Evolutionary conservation across 495 filamentous ascomycete genomes (phyloP).

Genomic region (Neurospora pannonica): DNA sequence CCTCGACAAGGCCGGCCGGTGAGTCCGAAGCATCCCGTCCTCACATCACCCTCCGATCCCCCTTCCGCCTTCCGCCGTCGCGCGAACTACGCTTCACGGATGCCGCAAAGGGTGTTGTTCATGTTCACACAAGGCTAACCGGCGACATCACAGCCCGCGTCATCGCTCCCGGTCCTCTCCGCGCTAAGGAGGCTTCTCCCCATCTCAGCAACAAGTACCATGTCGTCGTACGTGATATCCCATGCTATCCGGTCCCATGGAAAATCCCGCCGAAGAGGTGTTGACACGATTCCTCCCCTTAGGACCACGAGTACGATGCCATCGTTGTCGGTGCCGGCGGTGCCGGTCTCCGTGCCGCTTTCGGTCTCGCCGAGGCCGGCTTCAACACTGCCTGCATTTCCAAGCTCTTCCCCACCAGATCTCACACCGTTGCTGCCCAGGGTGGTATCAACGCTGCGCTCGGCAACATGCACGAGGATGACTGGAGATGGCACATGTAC

Average conservation of each 20-base stretch:
- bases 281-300: conserved; percentile 14
- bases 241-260: conserved; percentile 11
- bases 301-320: conserved; percentile 62
- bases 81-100: neutral
- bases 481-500: conserved; percentile 99
- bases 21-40: conserved; percentile 23
- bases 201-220: conserved; percentile 81
- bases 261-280: neutral
- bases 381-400: conserved; percentile 98
- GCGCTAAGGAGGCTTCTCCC: conserved; percentile 82
- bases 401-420: conserved; percentile 93
- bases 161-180: conserved; percentile 71
- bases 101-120: neutral
- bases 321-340: conserved; percentile 93
- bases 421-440: conserved; percentile 91
- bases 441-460: conserved; percentile 94
- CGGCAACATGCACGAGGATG: conserved; percentile 80
- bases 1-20: conserved; percentile 75
- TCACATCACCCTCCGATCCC: neutral
- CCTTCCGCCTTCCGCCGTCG: neutral
- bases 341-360: conserved; percentile 86
- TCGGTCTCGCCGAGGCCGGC: conserved; percentile 92
- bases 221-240: conserved; percentile 63
- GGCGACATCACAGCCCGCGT: conserved; percentile 45
- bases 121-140: neutral